phyloP scores from a whole-genome alignment of 2,329 filamentous ascomycete genomes.

The Aureobasidium sp. region DNA sequence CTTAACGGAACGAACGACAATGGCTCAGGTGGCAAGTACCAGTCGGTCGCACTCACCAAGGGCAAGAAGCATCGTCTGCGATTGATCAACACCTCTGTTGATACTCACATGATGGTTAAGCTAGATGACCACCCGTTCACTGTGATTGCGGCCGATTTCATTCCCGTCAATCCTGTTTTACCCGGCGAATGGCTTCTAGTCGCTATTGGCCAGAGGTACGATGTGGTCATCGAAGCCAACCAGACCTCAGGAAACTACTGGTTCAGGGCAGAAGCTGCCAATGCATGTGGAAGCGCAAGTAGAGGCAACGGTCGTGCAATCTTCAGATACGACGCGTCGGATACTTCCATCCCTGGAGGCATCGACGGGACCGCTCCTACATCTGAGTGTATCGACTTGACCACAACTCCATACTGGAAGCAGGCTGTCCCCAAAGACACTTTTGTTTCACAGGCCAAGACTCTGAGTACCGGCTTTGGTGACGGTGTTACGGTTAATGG shows the following conservation, averaged over 20 bases:
- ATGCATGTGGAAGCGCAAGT: slow-evolving; percentile 26
- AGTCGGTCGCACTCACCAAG: slow-evolving; percentile 16
- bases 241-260: slow-evolving; percentile 36
- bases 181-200: slow-evolving; percentile 26
- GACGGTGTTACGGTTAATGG: slow-evolving; percentile 27
- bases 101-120: slow-evolving; percentile 34
- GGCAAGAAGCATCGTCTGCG: slow-evolving; percentile 36
- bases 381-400: slow-evolving; percentile 23
- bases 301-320: slow-evolving; percentile 26
- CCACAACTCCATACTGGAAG: slow-evolving; percentile 23
- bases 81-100: slow-evolving; percentile 38
- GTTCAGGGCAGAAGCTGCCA: slow-evolving; percentile 33
- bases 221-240: slow-evolving; percentile 37
- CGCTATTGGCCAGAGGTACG: slow-evolving; percentile 37
- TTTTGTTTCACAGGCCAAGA: slow-evolving; percentile 24
- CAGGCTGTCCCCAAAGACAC: slow-evolving; percentile 27
- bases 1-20: slow-evolving; percentile 34
- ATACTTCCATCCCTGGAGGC: slow-evolving; percentile 16
- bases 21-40: slow-evolving; percentile 23
- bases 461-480: slow-evolving; percentile 17
- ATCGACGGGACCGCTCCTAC: slow-evolving; percentile 17
- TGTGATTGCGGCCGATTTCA: slow-evolving; percentile 29
- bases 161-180: slow-evolving; percentile 22
- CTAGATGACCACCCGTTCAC: slow-evolving; percentile 26
- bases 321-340: slow-evolving; percentile 25